phyloP scores from a whole-genome alignment of 805 yeast genomes.

The Ogataea sp. region DNA sequence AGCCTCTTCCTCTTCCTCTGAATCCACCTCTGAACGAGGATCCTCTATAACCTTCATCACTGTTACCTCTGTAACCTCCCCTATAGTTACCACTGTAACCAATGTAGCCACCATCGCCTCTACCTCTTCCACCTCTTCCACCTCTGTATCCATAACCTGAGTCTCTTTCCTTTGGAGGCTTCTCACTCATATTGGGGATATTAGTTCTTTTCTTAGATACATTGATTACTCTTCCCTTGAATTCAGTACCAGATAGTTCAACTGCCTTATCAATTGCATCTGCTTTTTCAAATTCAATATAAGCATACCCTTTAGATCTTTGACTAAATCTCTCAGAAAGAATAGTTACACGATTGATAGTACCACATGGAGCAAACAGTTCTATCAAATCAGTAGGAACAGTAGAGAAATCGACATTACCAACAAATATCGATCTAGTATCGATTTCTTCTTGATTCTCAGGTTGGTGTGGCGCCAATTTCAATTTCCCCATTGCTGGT shows the following conservation, averaged over 20 bases:
- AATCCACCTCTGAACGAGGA: constrained; percentile 5
- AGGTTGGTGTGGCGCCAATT: constrained; percentile 25
- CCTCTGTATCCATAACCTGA: too few species aligned
- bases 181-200: constrained; percentile 43
- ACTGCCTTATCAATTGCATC: constrained; percentile 58
- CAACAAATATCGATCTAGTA: constrained; percentile 69
- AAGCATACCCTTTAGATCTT: constrained; percentile 80
- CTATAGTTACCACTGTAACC: constrained; percentile 5
- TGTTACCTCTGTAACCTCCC: not conserved
- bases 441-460: constrained; percentile 48
- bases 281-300: constrained; percentile 66
- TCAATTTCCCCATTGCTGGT: not conserved
- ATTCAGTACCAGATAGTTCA: constrained; percentile 50
- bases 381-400: constrained; percentile 72
- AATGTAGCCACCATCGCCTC: constrained; percentile 13
- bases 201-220: constrained; percentile 74
- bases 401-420: constrained; percentile 74
- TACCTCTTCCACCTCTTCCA: constrained; percentile 6
- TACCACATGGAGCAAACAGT: constrained; percentile 61
- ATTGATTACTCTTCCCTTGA: constrained; percentile 60
- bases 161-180: constrained; percentile 25
- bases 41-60: constrained; percentile 13
- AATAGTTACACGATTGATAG: constrained; percentile 74
- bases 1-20: not conserved
- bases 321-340: constrained; percentile 64